Conservation (phyloP, 805 yeast species). For the Candida sonorensis region DNA sequence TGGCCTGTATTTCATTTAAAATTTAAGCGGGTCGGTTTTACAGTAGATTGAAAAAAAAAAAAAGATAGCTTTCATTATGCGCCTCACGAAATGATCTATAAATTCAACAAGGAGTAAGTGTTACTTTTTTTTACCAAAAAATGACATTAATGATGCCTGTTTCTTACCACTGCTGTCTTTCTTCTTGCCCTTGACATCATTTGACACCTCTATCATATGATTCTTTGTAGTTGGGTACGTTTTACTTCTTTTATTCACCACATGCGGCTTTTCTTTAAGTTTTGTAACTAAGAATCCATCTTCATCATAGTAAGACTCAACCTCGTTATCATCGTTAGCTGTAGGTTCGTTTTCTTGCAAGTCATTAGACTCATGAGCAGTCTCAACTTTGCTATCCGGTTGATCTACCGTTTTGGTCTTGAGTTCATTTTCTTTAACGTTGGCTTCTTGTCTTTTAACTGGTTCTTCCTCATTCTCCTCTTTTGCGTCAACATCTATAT, state of each 20-base stretch:
- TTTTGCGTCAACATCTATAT: slow-evolving; percentile 8
- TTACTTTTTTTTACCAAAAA: slow-evolving; percentile 23
- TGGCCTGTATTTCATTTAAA: no score
- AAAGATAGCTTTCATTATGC: no score
- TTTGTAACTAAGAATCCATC: slow-evolving; percentile 26
- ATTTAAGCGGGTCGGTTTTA: no score
- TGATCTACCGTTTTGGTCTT: slow-evolving; percentile 8
- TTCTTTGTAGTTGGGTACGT: slow-evolving; percentile 10
- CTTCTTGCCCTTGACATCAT: slow-evolving; percentile 2
- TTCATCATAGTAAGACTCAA: slow-evolving; percentile 22
- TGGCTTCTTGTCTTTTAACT: slow-evolving; percentile 1
- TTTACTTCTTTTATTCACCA: slow-evolving; percentile 4
- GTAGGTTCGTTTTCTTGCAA: background rate
- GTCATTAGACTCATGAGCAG: background rate
- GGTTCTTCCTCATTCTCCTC: background rate
- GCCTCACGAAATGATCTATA: background rate
- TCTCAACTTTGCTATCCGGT: background rate
- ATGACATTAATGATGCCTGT: slow-evolving; percentile 26
- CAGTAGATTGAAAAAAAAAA: background rate
- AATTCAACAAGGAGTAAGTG: background rate
- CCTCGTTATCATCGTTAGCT: slow-evolving; percentile 8
- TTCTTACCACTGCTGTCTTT: slow-evolving; percentile 9
- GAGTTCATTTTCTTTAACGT: background rate
- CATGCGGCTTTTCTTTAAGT: slow-evolving; percentile 4
- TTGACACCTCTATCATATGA: slow-evolving; percentile 6